Base-by-base conservation (phyloP, 139 green algal genomes). In the Chlorella sp. region DNA sequence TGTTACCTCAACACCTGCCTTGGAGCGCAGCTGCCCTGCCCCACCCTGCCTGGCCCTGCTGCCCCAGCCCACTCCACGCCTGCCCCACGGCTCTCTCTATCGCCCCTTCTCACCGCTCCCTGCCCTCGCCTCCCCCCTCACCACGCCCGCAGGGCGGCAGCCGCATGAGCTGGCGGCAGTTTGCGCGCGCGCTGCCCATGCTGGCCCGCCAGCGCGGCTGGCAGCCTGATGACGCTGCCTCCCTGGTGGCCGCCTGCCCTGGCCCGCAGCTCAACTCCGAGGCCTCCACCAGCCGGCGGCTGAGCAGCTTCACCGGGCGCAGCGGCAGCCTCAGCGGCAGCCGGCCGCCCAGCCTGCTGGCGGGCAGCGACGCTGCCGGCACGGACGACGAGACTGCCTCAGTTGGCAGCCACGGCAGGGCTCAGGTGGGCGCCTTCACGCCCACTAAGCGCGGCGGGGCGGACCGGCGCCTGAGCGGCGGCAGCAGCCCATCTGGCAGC, bases 261-360 rank as follows among this genome's bases (percentile, higher is more conserved):
- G 76, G 76, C 24, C 76, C 76, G 8, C 41, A 51, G 40, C 76
- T 82, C 28, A 82, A 82, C 54, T 69, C 46, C 5, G 76, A 82
- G 76, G 28, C 26, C 0, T 62, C n/a, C 36, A 40, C 20, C 26
- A 54, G n/a, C 11, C 56, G 76, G 19, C 24, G 76, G 58, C 76
- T 73, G 40, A 73, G 76, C 76, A 60, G 38, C 58, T 82, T 82
- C 58, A 82, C 76, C 28, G 76, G 76, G 34, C 36, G 56, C 26
- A 72, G 54, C 58, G 76, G 76, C 76, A 82, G 76, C 76, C 34
- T 70, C n/a, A 65, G 34, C 56, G 76, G 76, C 76, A 82, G 76
- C 76, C 24, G 56, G 8, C 38, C 76, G 26, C 26, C 76, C 58
- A 72, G 76, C 76, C 13, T 73, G 36, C 8, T 24, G 5, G 75